phyloP scores from a whole-genome alignment of 257 asterid species.

The Fraxinus americana region DNA sequence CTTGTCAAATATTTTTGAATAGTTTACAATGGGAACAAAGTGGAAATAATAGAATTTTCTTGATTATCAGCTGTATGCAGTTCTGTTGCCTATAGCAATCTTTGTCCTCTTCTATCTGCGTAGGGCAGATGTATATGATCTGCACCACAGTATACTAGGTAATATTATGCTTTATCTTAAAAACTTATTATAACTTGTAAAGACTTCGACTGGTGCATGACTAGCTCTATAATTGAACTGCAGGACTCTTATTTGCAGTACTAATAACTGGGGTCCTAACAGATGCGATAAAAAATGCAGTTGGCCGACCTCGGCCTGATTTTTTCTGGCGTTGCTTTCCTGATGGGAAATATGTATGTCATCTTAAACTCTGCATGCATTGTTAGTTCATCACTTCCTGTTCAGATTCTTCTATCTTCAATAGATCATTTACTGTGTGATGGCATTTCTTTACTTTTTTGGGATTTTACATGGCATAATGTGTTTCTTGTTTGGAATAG shows the following conservation, averaged over 20 bases:
- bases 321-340: slow-evolving; percentile 71
- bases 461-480: too few species aligned
- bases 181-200: background rate
- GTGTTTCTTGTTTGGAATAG: too few species aligned
- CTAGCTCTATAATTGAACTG: background rate
- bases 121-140: slow-evolving; percentile 46
- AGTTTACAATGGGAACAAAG: background rate
- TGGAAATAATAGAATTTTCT: slow-evolving; percentile 2
- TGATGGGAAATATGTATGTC: slow-evolving; percentile 53
- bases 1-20: too few species aligned
- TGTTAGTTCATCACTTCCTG: background rate
- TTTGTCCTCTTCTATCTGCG: slow-evolving; percentile 41
- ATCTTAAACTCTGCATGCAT: background rate
- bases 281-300: slow-evolving; percentile 63
- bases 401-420: background rate
- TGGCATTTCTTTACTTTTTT: too few species aligned
- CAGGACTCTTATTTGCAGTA: slow-evolving; percentile 57
- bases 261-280: slow-evolving; percentile 54
- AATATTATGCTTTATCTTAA: slow-evolving; percentile 14
- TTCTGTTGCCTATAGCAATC: slow-evolving; percentile 44
- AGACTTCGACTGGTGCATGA: background rate
- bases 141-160: slow-evolving; percentile 59
- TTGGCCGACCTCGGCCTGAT: slow-evolving; percentile 66
- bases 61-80: slow-evolving; percentile 43
- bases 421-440: too few species aligned